A percentile compares a stretch with the other conserved stretches of the same genome.
These are phyloP conservation scores for Gryganskiella cystojenkinii DNA, from an alignment of 192 early-diverging fungal genomes.

Conservation along the genomic window DNA sequence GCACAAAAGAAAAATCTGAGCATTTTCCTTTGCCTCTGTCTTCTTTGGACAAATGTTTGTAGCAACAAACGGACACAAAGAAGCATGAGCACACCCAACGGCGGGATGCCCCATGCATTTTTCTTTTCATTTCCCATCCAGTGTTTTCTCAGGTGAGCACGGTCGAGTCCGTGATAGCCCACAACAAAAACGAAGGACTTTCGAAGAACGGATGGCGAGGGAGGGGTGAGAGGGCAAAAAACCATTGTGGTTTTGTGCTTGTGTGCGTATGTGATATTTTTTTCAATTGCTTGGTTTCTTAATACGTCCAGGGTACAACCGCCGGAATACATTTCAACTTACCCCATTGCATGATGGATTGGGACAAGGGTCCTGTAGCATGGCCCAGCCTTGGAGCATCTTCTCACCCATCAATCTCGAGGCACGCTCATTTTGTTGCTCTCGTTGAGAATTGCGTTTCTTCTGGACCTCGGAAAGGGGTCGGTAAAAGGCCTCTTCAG, in stretches of 20 bases:
- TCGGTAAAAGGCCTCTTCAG: conserved; percentile 18
- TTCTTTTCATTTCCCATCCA: not conserved
- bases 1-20: not conserved
- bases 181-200: not conserved
- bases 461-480: not conserved
- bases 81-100: not conserved
- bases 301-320: not conserved
- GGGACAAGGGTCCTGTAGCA: conserved; percentile 42
- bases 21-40: not conserved
- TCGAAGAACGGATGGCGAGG: not conserved
- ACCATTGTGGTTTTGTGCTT: no score
- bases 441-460: conserved; percentile 5
- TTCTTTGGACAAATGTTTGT: not conserved
- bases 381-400: conserved; percentile 45
- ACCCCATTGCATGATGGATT: conserved; percentile 34
- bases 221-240: no score
- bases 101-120: conserved; percentile 21
- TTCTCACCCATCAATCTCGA: conserved; percentile 33
- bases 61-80: not conserved
- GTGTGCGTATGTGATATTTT: no score
- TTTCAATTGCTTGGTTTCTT: no score
- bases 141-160: no score
- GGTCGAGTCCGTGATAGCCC: not conserved
- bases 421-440: conserved; percentile 11
- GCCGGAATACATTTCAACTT: conserved; percentile 6